These are phyloP conservation scores for Mytilinidion resinicola DNA, from an alignment of 495 filamentous ascomycete species.

Conservation along the genomic window DNA sequence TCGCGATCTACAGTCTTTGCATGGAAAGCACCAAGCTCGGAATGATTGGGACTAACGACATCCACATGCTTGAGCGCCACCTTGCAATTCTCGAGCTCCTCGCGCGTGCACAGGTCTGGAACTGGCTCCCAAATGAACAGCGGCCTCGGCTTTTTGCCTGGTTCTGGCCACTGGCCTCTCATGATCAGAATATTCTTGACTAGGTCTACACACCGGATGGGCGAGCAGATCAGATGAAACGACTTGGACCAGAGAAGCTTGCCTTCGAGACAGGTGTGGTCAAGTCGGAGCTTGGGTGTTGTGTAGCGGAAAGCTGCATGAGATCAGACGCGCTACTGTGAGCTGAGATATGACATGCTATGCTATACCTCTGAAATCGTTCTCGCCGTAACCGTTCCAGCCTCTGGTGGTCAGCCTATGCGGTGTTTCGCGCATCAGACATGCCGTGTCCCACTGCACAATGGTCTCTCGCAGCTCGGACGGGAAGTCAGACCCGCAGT, in stretches of 20 bases:
- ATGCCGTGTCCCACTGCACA: slow-evolving; percentile 64
- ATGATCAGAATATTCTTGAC: slow-evolving; percentile 52
- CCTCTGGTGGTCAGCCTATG: slow-evolving; percentile 74
- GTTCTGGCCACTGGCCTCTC: slow-evolving; percentile 6
- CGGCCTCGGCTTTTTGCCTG: slow-evolving; percentile 35
- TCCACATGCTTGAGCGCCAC: slow-evolving; percentile 68
- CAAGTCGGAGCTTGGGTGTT: slow-evolving; percentile 77
- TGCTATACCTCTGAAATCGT: slow-evolving; percentile 50
- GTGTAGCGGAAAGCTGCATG: slow-evolving; percentile 73
- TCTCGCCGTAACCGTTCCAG: slow-evolving; percentile 75
- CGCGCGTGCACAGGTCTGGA: slow-evolving; percentile 75
- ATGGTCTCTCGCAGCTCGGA: slow-evolving; percentile 54
- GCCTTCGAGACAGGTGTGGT: slow-evolving; percentile 50
- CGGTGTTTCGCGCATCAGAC: slow-evolving; percentile 58
- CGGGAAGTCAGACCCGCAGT: slow-evolving; percentile 84
- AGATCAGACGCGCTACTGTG: slow-evolving; percentile 22
- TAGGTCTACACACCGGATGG: slow-evolving; percentile 68
- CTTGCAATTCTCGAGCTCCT: slow-evolving; percentile 65
- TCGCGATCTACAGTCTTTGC: slow-evolving; percentile 44
- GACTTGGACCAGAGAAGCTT: slow-evolving; percentile 61
- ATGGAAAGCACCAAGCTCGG: slow-evolving; percentile 78
- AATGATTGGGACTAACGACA: slow-evolving; percentile 81
- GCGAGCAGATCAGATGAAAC: slow-evolving; percentile 84
- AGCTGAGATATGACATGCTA: not conserved
- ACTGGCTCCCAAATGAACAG: slow-evolving; percentile 94